Conservation (phyloP, 2,329 filamentous ascomycete genomes). For the Fonsecaea pedrosoi region DNA sequence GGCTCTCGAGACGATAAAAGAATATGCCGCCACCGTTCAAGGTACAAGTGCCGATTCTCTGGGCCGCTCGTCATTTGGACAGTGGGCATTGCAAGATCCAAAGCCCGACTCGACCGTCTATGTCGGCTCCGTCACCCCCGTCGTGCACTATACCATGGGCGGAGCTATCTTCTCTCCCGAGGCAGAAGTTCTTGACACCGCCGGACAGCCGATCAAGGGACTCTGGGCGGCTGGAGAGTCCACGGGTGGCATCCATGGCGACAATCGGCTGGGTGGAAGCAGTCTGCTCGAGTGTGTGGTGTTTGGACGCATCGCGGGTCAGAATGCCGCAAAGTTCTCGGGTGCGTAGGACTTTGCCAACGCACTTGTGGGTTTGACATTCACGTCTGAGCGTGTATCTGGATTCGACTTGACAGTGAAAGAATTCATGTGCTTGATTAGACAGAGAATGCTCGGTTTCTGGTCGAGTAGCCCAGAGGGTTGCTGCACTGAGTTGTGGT, state of each 20-base stretch:
- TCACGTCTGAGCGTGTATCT: neutral
- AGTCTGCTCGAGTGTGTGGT: constrained; percentile 69
- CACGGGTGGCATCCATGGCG: constrained; percentile 69
- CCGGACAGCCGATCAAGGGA: constrained; percentile 57
- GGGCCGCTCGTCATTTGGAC: constrained; percentile 60
- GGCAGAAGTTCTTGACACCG: constrained; percentile 57
- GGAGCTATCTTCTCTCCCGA: constrained; percentile 64
- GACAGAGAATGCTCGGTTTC: too few relatives aligned
- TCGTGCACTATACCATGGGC: constrained; percentile 72
- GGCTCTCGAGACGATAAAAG: constrained; percentile 54
- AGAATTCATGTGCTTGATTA: too few relatives aligned
- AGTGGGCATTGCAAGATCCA: constrained; percentile 60
- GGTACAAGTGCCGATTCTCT: constrained; percentile 53
- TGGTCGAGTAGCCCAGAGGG: too few relatives aligned
- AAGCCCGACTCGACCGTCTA: constrained; percentile 62
- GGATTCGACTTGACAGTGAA: too few relatives aligned
- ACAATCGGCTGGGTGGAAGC: constrained; percentile 67
- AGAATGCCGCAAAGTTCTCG: constrained; percentile 51
- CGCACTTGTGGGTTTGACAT: neutral
- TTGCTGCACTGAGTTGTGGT: too few relatives aligned
- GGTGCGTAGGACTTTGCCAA: neutral
- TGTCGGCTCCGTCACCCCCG: constrained; percentile 66
- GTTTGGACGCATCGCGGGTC: constrained; percentile 66
- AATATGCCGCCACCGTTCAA: constrained; percentile 57
- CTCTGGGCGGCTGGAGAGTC: constrained; percentile 70